Base-by-base conservation (phyloP, 768 basidiomycete species). In the Suillus spraguei region DNA sequence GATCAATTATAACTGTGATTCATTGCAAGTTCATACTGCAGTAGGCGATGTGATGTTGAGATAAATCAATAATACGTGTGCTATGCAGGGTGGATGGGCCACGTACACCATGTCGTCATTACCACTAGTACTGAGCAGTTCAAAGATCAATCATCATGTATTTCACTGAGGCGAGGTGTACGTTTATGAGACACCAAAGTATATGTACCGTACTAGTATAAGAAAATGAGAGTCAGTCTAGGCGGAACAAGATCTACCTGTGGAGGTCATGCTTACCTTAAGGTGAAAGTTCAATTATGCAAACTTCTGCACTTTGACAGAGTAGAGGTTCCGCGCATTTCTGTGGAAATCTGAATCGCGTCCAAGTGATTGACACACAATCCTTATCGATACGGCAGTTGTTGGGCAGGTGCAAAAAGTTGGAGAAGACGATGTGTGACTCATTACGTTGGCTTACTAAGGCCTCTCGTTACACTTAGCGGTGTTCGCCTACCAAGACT, bases 81-180 rank as follows among this genome's bases (percentile, higher is more conserved):
- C 17, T 17, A 41, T 55, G 22, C 39, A 61, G 16, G 24, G 38
- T 60, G 17, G 47, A 44, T 46, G 17, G 6, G 8, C n/a, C 4
- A 82, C 93, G 67, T 63, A 95, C 95, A 97, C 97, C 81, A 97
- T 98, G 79, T 97, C 97, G 79, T 97, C 97, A 78, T 97, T 97
- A 82, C 96, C 47, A 47, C 47, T 24, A 2, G 47, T 96, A 53
- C 95, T 5, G 28, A 28, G 4, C 10, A 11, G 17, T 99, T n/a
- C 95, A 95, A 67, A 98, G 79, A 86, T 97, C 97, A 72, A 99
- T 97, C 96, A 98, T 98, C 79, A 98, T 98, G 74, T 98, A 97
- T 74, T 98, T 97, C 96, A 50, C 95, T 96, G 70, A 0, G 39
- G 20, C 17, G 36, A 20, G 44, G 20, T 13, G 59, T 16, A 9